A percentile compares a stretch with the other conserved stretches of the same genome.
Conservation (phyloP, 2,329 filamentous ascomycete genomes). For the Colletotrichum sidae region DNA sequence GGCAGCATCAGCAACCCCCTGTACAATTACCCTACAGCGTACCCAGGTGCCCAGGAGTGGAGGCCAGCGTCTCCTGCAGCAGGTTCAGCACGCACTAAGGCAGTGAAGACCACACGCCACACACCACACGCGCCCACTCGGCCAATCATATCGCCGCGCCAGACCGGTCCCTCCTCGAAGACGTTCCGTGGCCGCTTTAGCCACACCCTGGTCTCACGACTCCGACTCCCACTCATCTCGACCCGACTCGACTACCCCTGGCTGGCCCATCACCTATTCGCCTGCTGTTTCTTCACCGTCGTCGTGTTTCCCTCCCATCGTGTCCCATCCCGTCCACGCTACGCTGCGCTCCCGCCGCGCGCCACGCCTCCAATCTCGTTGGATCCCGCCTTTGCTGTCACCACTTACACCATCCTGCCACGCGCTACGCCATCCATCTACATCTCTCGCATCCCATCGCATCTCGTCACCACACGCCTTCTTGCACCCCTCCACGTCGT, state of each 20-base stretch:
- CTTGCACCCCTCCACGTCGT: conserved; percentile 21
- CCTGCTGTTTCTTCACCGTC: no score
- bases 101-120: conserved; percentile 43
- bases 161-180: conserved; percentile 26
- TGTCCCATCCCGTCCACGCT: conserved; percentile 26
- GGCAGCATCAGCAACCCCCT: conserved; percentile 26
- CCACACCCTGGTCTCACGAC: conserved; percentile 25
- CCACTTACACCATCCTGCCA: conserved; percentile 34
- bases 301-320: background rate
- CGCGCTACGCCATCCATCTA: conserved; percentile 32
- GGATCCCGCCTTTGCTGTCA: conserved; percentile 31
- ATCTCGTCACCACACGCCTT: conserved; percentile 33
- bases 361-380: conserved; percentile 36
- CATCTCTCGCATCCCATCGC: conserved; percentile 10
- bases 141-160: conserved; percentile 44
- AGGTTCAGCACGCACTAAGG: conserved; percentile 43
- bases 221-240: background rate
- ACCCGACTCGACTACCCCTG: no score
- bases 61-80: conserved; percentile 40
- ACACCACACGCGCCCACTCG: conserved; percentile 45
- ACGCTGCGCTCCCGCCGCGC: conserved; percentile 29
- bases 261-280: no score
- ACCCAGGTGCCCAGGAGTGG: background rate
- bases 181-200: conserved; percentile 41
- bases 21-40: conserved; percentile 7